These are phyloP conservation scores for Diacronema lutheri DNA, from an alignment of 78 protist species.

Conservation along the genomic window DNA sequence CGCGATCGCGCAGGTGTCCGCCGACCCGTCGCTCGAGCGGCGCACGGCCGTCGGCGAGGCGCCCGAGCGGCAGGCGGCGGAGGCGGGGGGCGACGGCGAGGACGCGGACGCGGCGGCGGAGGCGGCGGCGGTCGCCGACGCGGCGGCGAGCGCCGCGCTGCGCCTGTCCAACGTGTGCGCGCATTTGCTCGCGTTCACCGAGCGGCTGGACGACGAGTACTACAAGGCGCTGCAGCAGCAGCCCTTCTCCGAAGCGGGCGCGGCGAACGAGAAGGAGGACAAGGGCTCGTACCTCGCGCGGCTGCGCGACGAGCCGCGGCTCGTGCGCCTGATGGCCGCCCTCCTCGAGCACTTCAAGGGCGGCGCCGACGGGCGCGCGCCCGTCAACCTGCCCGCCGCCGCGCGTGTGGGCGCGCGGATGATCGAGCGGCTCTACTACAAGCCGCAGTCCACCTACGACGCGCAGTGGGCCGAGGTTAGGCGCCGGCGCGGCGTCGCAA, in stretches of 20 bases:
- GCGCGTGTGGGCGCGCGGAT: constrained; percentile 9
- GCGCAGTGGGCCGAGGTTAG: background rate
- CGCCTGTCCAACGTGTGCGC: background rate
- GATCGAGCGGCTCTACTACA: constrained; percentile 9
- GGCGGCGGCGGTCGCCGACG: background rate
- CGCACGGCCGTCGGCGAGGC: background rate
- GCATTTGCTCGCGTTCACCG: constrained; percentile 51
- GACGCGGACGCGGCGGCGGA: background rate
- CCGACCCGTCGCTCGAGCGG: background rate
- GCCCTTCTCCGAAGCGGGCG: no score
- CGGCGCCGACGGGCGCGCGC: background rate
- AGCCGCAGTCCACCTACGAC: background rate
- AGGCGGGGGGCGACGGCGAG: background rate
- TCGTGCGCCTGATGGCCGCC: constrained; percentile 28
- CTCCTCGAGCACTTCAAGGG: constrained; percentile 67
- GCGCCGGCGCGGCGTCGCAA: background rate
- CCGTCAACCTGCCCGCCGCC: background rate
- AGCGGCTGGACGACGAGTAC: constrained; percentile 86
- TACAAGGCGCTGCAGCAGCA: constrained; percentile 64
- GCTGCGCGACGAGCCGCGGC: constrained; percentile 60
- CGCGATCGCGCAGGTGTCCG: background rate
- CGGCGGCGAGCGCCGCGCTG: background rate
- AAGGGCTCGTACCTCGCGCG: constrained; percentile 46
- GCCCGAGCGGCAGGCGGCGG: background rate
- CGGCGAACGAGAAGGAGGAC: no score